These are phyloP conservation scores for Leishmania turanica DNA, from an alignment of 208 protist species.

Conservation along the genomic window DNA sequence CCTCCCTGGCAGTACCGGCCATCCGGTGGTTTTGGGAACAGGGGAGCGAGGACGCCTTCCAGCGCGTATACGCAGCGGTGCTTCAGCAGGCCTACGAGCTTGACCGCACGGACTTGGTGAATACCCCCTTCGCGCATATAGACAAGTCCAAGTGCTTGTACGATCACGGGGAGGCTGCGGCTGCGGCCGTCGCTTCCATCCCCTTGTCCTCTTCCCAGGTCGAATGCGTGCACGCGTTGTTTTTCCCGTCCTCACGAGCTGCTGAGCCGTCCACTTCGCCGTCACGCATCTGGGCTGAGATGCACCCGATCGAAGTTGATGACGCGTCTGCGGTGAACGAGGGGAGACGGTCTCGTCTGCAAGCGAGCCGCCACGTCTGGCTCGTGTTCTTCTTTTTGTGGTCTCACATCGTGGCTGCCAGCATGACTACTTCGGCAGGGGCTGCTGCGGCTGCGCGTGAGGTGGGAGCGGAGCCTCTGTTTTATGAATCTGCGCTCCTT, in stretches of 20 bases:
- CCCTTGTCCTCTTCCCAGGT: background rate
- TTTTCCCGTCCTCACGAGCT: slow-evolving; percentile 10
- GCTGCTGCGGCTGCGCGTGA: background rate
- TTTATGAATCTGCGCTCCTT: background rate
- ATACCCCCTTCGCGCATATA: slow-evolving; percentile 39
- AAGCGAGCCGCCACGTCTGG: slow-evolving; percentile 41
- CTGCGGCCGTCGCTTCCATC: background rate
- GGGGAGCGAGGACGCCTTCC: slow-evolving; percentile 5
- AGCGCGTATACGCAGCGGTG: slow-evolving; percentile 22
- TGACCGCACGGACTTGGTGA: slow-evolving; percentile 14
- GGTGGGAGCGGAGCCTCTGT: background rate
- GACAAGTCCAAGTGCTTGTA: slow-evolving; percentile 21
- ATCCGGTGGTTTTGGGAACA: slow-evolving; percentile 19
- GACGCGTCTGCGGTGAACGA: slow-evolving; percentile 7
- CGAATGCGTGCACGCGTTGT: slow-evolving; percentile 6
- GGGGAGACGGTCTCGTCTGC: slow-evolving; percentile 25
- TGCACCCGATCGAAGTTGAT: slow-evolving; percentile 15
- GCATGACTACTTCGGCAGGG: background rate
- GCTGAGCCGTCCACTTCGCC: background rate
- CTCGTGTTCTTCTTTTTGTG: slow-evolving; percentile 49
- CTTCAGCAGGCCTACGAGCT: slow-evolving; percentile 32
- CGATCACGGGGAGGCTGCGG: background rate
- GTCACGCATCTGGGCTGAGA: background rate
- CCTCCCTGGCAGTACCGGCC: background rate
- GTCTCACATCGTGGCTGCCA: slow-evolving; percentile 28